phyloP scores from a whole-genome alignment of 148 eudicot genomes.

The Bassia scoparia region DNA sequence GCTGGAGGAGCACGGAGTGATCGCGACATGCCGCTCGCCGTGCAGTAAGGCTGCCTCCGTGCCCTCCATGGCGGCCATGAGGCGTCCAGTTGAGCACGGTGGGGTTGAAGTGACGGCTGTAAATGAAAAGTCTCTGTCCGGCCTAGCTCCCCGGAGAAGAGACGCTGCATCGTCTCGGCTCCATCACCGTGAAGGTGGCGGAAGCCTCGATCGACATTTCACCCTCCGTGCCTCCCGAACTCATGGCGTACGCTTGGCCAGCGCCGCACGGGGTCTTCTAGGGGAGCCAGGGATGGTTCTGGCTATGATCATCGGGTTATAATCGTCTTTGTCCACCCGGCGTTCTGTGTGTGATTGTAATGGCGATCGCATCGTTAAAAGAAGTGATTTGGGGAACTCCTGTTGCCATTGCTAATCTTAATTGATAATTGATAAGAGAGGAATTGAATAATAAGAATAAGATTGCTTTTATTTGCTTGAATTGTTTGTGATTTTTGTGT shows the following conservation, averaged over 20 bases:
- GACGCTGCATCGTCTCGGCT: conserved; percentile 72
- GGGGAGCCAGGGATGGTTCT: not conserved
- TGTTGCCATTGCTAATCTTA: not conserved
- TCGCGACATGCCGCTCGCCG: conserved; percentile 91
- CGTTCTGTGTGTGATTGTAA: conserved; percentile 35
- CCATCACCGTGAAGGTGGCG: conserved; percentile 96
- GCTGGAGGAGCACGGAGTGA: conserved; percentile 68
- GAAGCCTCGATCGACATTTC: conserved; percentile 98
- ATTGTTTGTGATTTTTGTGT: not conserved
- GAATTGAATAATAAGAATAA: not conserved
- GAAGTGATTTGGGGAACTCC: conserved; percentile 14
- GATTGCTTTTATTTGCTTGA: not conserved
- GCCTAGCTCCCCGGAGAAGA: conserved; percentile 84
- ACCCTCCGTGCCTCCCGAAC: conserved; percentile 96
- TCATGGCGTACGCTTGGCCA: conserved; percentile 76
- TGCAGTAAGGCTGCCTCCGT: conserved; percentile 98
- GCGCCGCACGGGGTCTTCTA: conserved; percentile 58
- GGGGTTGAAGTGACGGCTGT: conserved; percentile 95
- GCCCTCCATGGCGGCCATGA: conserved; percentile 91
- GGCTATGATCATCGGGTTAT: not conserved
- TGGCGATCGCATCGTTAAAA: not conserved
- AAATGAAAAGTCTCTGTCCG: conserved; percentile 78
- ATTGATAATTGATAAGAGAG: not conserved
- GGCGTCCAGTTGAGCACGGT: conserved; percentile 83
- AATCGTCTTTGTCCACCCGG: conserved; percentile 19